phyloP scores from a whole-genome alignment of 1,284 basidiomycete genomes.

The Moesziomyces globuligerus region DNA sequence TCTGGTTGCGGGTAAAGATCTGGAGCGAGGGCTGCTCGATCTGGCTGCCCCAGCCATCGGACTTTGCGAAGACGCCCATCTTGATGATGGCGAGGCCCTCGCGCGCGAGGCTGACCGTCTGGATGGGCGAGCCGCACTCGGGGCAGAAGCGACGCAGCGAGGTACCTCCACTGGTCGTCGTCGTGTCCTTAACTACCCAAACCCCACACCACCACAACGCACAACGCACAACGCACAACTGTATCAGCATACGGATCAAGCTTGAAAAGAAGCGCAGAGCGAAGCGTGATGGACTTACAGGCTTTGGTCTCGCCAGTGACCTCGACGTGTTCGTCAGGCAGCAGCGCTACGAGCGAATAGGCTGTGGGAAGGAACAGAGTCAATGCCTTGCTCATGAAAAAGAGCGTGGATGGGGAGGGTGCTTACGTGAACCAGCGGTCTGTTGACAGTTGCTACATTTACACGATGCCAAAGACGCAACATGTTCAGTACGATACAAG shows the following conservation, averaged over 20 bases:
- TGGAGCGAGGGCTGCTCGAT: constrained; percentile 15
- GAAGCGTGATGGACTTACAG: constrained; percentile 6
- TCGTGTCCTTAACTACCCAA: constrained; percentile 15
- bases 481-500: not conserved
- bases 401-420: not conserved
- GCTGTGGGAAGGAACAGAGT: not conserved
- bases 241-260: no score
- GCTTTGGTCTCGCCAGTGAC: constrained; percentile 23
- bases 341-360: constrained; percentile 25
- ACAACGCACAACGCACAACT: no score
- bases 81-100: constrained; percentile 29
- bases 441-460: constrained; percentile 29
- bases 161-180: constrained; percentile 17
- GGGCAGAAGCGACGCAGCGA: constrained; percentile 23
- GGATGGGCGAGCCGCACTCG: constrained; percentile 19
- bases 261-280: not conserved
- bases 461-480: not conserved
- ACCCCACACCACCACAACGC: no score
- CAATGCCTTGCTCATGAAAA: not conserved
- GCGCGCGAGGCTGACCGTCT: constrained; percentile 8
- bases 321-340: constrained; percentile 26
- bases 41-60: constrained; percentile 6
- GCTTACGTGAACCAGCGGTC: constrained; percentile 27
- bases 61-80: constrained; percentile 31
- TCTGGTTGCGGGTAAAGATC: constrained; percentile 25